phyloP scores from a whole-genome alignment of 2,329 filamentous ascomycete species.

The Sclerotinia trifoliorum region DNA sequence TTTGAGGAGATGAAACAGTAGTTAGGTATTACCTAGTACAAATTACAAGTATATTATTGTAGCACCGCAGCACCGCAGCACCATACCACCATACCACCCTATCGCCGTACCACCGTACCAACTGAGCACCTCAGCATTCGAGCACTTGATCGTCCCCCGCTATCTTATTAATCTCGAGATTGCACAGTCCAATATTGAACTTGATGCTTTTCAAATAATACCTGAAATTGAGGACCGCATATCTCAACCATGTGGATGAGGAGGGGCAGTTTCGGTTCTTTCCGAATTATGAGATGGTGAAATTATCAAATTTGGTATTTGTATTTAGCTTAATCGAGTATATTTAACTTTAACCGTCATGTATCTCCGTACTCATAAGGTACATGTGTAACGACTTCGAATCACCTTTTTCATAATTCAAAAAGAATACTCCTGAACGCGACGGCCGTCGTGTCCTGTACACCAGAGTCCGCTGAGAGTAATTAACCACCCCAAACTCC shows the following conservation, averaged over 20 bases:
- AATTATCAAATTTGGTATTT: neutral
- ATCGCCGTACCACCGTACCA: no score
- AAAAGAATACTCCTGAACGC: neutral
- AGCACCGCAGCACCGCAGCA: no score
- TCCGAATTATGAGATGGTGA: slow-evolving; percentile 4
- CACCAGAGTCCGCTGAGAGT: neutral
- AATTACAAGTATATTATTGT: no score
- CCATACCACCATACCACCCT: no score
- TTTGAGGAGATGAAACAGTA: neutral
- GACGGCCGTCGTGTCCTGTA: neutral
- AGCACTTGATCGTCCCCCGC: no score
- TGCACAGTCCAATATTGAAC: neutral
- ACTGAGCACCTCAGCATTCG: no score
- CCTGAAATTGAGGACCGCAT: neutral
- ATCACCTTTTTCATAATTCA: neutral
- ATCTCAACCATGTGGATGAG: neutral
- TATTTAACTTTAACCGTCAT: neutral
- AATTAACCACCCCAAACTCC: neutral
- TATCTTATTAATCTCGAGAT: neutral
- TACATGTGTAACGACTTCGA: neutral
- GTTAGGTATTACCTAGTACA: neutral
- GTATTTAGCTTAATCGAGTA: no score
- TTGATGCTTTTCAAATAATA: slow-evolving; percentile 5
- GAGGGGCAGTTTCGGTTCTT: slow-evolving; percentile 10
- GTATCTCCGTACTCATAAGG: no score